These are phyloP conservation scores for Jamesozyma lodderae DNA, from an alignment of 805 yeast species.

Conservation along the genomic window DNA sequence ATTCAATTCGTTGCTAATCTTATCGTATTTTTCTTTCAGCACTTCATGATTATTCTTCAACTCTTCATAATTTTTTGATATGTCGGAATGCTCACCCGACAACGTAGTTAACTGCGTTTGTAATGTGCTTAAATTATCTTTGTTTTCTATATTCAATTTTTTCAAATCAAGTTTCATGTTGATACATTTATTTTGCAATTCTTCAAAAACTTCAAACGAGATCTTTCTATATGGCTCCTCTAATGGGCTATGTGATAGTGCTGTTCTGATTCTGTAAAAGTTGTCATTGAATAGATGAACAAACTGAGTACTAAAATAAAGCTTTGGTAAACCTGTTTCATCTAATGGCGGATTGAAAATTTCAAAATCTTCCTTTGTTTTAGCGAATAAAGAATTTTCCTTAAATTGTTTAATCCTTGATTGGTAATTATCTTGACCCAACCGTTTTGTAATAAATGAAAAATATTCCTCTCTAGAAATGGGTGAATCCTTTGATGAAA, in stretches of 20 bases:
- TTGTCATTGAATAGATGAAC: slow-evolving; percentile 62
- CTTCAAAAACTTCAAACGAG: slow-evolving; percentile 44
- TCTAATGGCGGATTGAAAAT: slow-evolving; percentile 50
- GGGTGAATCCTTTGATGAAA: slow-evolving; percentile 52
- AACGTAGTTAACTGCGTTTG: slow-evolving; percentile 10
- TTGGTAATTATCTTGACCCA: slow-evolving; percentile 74
- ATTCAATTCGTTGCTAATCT: slow-evolving; percentile 3
- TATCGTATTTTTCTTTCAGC: slow-evolving; percentile 12
- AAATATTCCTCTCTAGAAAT: slow-evolving; percentile 51
- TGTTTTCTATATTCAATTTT: slow-evolving; percentile 26
- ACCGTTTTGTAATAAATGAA: slow-evolving; percentile 51
- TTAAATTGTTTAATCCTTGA: slow-evolving; percentile 66
- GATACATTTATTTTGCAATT: slow-evolving; percentile 32
- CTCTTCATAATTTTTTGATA: background rate
- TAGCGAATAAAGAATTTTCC: slow-evolving; percentile 45
- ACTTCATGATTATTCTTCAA: slow-evolving; percentile 1
- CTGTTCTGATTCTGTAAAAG: slow-evolving; percentile 53
- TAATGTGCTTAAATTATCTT: slow-evolving; percentile 15
- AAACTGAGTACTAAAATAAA: slow-evolving; percentile 60
- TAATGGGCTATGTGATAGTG: slow-evolving; percentile 66
- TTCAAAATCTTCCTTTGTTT: slow-evolving; percentile 42
- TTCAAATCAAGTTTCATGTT: slow-evolving; percentile 27
- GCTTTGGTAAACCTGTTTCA: slow-evolving; percentile 79
- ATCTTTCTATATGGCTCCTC: slow-evolving; percentile 60
- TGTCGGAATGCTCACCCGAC: slow-evolving; percentile 13